Evolutionary conservation across 169 alveolate species (phyloP), one percentile per base, ranked within the genome.

Genomic region (Plasmodium inui): DNA sequence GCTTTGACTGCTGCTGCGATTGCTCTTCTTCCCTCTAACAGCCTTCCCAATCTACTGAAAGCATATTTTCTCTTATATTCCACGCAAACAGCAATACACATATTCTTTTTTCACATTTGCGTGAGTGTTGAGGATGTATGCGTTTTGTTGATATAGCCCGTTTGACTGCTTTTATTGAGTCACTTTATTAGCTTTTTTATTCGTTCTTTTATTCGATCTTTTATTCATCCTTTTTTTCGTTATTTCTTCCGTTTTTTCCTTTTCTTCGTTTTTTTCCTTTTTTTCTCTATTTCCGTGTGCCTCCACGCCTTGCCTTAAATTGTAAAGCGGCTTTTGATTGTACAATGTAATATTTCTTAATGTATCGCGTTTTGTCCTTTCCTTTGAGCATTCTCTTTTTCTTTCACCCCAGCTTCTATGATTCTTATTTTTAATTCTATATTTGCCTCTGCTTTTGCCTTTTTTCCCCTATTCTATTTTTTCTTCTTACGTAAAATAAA

Each of bases 11-110:
- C 57, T 46, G 57, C 2, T 46, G 57, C 57, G 57, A 12, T 70
- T 70, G 46, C 76, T 50, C 41, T 83, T 39, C 71, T 70, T 61
- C 92, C 92, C 50, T 83, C 78, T 74, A 71, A 19, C 61, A 85
- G 14, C 61, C 34, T 28, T 74, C 61, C 86, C 93, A 50, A 85
- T 85, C 0, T 74, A 74, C 41, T 74, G 74, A 74, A 85, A 85
- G 80, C 82, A 83, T 70, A 53, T 53, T 73, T 85, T 74, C 93
- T 76, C 55, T 85, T 85, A 41, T 53, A 85, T 53, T 82, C 78
- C 67, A 22, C 61, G 12, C 67, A 50, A 39, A 85, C 84, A 74
- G 41, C 22, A 73, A 85, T 85, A 74, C 72, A 53, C 93, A 74
- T 85, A 53, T 85, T 85, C 53, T 53, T 85, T 55, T 50, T 82